These are phyloP conservation scores for Barnettozyma pratensis DNA, from an alignment of 805 yeast genomes.

Conservation along the genomic window DNA sequence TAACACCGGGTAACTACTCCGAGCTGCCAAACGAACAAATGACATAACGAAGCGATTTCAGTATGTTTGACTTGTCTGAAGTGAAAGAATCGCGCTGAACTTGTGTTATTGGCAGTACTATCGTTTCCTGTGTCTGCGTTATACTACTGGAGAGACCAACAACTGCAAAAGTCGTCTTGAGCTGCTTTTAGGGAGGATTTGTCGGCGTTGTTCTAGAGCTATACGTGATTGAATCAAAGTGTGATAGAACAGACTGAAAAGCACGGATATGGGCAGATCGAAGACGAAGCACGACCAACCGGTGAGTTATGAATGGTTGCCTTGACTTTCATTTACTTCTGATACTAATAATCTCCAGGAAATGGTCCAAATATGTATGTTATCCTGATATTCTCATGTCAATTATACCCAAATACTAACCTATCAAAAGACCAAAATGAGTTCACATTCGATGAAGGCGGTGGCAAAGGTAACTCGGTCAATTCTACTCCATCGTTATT, in stretches of 20 bases:
- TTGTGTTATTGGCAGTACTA: neutral
- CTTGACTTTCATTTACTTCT: neutral
- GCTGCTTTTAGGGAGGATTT: neutral
- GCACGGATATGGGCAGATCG: slow-evolving; percentile 15
- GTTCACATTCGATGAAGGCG: slow-evolving; percentile 62
- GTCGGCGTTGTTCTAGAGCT: neutral
- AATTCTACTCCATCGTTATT: slow-evolving; percentile 34
- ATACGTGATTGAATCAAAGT: neutral
- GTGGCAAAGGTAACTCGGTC: slow-evolving; percentile 60
- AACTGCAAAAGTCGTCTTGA: neutral
- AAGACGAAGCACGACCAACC: slow-evolving; percentile 16
- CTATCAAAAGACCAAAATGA: slow-evolving; percentile 38
- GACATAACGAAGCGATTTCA: too few species aligned
- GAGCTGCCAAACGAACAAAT: too few species aligned
- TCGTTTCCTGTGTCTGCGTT: too few species aligned
- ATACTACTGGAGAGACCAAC: neutral
- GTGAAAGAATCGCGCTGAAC: neutral
- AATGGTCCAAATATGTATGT: slow-evolving; percentile 33
- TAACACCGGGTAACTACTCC: too few species aligned
- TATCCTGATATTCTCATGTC: neutral
- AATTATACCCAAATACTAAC: slow-evolving; percentile 5
- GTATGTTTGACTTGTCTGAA: too few species aligned
- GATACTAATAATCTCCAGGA: slow-evolving; percentile 24
- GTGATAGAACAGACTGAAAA: neutral
- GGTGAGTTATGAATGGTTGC: slow-evolving; percentile 7